A percentile compares a stretch with the other conserved stretches of the same genome.
Evolutionary conservation across 805 yeast genomes (phyloP).

Genomic region (Hanseniaspora clermontiae): DNA sequence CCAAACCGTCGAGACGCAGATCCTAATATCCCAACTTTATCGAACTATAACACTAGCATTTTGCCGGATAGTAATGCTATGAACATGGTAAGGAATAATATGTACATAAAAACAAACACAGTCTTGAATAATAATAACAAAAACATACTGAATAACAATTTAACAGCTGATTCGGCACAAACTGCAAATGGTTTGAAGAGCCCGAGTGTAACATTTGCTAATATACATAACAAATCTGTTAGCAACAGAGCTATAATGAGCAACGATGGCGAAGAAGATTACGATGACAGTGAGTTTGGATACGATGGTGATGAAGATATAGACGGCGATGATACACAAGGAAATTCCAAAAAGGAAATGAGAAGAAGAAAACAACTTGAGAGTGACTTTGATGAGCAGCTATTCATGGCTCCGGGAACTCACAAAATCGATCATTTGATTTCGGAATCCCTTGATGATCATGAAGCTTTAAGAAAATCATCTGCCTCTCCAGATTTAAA

Average conservation of each 20-base stretch:
- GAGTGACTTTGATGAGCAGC: conserved; percentile 12
- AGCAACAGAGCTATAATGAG: conserved; percentile 1
- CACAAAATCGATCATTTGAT: conserved; percentile 6
- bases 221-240: background rate
- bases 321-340: conserved; percentile 20
- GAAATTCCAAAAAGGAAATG: conserved; percentile 19
- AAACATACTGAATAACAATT: background rate
- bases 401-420: conserved; percentile 7
- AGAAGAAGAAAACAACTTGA: conserved; percentile 12
- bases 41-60: background rate
- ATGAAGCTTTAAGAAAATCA: background rate
- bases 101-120: background rate
- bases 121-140: background rate
- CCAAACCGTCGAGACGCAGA: background rate
- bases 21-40: background rate
- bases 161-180: background rate
- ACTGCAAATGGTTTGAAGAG: background rate
- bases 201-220: background rate
- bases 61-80: background rate
- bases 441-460: background rate
- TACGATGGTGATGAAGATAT: conserved; percentile 17
- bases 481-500: conserved; percentile 8
- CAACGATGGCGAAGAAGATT: conserved; percentile 12
- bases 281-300: conserved; percentile 11
- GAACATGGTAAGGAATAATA: background rate